Evolutionary conservation across 371 early-diverging fungal species (phyloP).

Genomic region (Rhizopus stolonifer): DNA sequence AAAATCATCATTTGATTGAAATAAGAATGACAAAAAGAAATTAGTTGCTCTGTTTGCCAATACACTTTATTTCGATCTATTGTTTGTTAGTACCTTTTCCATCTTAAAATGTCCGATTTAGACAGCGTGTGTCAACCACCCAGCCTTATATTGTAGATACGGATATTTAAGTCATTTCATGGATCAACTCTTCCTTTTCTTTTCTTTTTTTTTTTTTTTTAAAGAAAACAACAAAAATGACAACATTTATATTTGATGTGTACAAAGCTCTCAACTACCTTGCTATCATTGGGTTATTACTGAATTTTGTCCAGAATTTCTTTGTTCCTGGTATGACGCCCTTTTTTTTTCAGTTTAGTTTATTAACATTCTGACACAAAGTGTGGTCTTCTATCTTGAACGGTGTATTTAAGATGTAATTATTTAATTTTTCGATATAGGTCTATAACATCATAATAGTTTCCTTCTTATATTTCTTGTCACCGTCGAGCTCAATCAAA

Average conservation of each 20-base stretch:
- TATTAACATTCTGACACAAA: background rate
- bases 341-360: background rate
- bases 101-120: too few species aligned
- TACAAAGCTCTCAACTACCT: constrained; percentile 6
- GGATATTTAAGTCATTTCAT: background rate
- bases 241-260: background rate
- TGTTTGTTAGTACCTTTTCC: too few species aligned
- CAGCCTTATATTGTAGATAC: too few species aligned
- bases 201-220: background rate
- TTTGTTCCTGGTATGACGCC: constrained; percentile 9
- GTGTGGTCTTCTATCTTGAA: constrained; percentile 13
- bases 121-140: too few species aligned
- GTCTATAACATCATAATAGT: background rate
- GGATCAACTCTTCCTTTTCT: background rate
- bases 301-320: constrained; percentile 20
- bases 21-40: too few species aligned
- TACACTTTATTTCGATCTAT: too few species aligned
- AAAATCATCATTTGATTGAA: too few species aligned
- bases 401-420: constrained; percentile 21
- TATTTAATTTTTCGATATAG: background rate
- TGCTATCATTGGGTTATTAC: constrained; percentile 11
- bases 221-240: background rate
- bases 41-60: too few species aligned
- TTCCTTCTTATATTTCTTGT: constrained; percentile 7
- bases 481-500: constrained; percentile 15